Base-by-base conservation (phyloP, 2,329 filamentous ascomycete genomes). In the Colletotrichum godetiae region DNA sequence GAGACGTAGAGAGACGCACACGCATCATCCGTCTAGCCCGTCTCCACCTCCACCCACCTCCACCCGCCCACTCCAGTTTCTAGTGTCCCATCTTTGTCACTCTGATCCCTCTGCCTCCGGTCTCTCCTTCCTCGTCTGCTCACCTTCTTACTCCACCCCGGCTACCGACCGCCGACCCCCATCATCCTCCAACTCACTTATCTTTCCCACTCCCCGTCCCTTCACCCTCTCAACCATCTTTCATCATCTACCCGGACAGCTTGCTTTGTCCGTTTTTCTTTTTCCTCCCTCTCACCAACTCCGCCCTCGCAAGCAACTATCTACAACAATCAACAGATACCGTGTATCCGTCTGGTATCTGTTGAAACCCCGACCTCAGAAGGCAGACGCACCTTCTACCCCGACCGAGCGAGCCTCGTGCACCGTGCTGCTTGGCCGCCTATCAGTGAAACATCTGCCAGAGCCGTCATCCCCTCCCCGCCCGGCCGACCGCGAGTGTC, bases 271-370 rank as follows among this genome's bases (percentile, higher is more conserved):
- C 68, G 57, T 60, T 64, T n/a, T 46, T 60, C 62, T 42, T 22
- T 64, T 56, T 65, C 37, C 19, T 53, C 15, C 15, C 52, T 53
- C 65, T 63, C 27, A 37, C 33, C 56, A 57, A 59, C 59, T 49
- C 42, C 42, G 42, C 19, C 19, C 8, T 22, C n/a, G 8, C 42
- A n/a, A 70, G 71, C 76, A 76, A 74, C 71, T 46, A 84, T 70
- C 75, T 81, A 75, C 77, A 75, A 19, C 58, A 80, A 58, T 76
- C 80, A 57, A 77, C 80, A 42, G 65, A 89, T 68, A 93, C 95
- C 15, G 42, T 55, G 59, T 60, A 46, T 12, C 53, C 33, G 10
- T 27, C 53, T 27, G 63, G 19, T 57, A 61, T 56, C 57, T 11
- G 15, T 70, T 55, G 24, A 53, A 27, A 27, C 19, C 10, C 46